These are phyloP conservation scores for Ascochyta rabiei DNA, from an alignment of 2,329 filamentous ascomycete genomes.

Conservation along the genomic window DNA sequence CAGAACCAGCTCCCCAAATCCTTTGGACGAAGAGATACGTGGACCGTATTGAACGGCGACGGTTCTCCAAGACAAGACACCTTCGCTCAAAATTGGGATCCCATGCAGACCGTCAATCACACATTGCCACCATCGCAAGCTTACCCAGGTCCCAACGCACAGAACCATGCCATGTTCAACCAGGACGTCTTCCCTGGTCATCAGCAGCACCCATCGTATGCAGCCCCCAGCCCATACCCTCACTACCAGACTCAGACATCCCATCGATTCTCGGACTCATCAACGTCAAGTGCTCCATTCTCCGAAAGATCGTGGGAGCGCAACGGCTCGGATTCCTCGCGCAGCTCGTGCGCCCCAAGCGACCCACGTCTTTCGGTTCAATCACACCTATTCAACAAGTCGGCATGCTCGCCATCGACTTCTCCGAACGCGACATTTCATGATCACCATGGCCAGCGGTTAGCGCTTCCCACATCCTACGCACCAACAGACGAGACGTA, in stretches of 20 bases:
- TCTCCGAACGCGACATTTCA: conserved; percentile 1
- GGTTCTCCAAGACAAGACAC: neutral
- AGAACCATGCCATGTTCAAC: conserved; percentile 22
- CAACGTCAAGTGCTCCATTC: conserved; percentile 32
- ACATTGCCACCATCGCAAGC: neutral
- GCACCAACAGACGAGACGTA: conserved; percentile 6
- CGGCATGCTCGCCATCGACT: conserved; percentile 1
- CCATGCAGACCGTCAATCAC: neutral
- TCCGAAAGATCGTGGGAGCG: conserved; percentile 38
- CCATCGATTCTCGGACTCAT: conserved; percentile 33
- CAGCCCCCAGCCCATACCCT: neutral
- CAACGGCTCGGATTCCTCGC: conserved; percentile 34
- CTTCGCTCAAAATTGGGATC: neutral
- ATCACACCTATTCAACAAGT: neutral
- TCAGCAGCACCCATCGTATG: conserved; percentile 10
- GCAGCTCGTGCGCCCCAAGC: conserved; percentile 23
- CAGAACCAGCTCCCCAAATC: neutral
- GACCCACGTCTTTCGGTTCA: conserved; percentile 3
- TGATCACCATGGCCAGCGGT: conserved; percentile 1
- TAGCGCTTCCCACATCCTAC: conserved; percentile 8
- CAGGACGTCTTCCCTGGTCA: conserved; percentile 23
- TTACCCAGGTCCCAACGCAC: neutral
- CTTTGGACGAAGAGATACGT: conserved; percentile 26
- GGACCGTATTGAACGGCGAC: conserved; percentile 25
- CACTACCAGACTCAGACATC: neutral